Evolutionary conservation across 768 basidiomycete genomes (phyloP), one percentile per base, ranked within the genome.

Genomic region (Phlebiopsis gigantea): DNA sequence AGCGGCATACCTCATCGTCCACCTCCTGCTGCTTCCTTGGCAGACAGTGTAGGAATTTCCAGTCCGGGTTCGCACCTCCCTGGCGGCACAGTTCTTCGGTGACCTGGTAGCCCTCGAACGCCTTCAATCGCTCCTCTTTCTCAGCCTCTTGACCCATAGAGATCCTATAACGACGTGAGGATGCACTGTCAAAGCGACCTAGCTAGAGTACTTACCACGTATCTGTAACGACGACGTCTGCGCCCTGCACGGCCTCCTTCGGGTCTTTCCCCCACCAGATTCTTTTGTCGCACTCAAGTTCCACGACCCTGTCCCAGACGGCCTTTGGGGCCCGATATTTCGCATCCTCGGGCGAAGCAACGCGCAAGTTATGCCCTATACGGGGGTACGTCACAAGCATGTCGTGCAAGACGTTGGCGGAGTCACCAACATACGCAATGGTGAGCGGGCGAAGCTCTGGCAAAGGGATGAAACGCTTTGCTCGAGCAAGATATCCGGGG

Each of bases 131-230:
- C 63, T 92, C 84, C 29, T 76, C 90, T 61, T 94, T 93, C 71
- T 98, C 94, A 1, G 86, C 88, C 72, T 98, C 97, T 71, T 97
- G 93, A 17, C 97, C 97, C 97, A 99, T 98, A 1, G 96, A 98
- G 61, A 98, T 93, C 94, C 93, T 95, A 65, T 14, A 17, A n/a
- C 21, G 2, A 42, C 22, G 10, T 15, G 25, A 49, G 14, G 15
- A 48, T 22, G 46, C 24, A 8, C 6, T n/a, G 28, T 1, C 5
- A 10, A 12, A 29, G 4, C 8, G 46, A 68, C 78, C 56, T 58
- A 92, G 21, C 6, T 28, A 52, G 12, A 43, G 9, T 9, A 68
- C 78, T 56, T 58, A 92, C 93, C 96, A 99, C 4, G 97, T 99
- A 70, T 99, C 97, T 1, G 97, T 99, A 10, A 97, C 82, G 46